Evolutionary conservation across 2,329 filamentous ascomycete genomes (phyloP).

Genomic region (Claviceps maximensis): DNA sequence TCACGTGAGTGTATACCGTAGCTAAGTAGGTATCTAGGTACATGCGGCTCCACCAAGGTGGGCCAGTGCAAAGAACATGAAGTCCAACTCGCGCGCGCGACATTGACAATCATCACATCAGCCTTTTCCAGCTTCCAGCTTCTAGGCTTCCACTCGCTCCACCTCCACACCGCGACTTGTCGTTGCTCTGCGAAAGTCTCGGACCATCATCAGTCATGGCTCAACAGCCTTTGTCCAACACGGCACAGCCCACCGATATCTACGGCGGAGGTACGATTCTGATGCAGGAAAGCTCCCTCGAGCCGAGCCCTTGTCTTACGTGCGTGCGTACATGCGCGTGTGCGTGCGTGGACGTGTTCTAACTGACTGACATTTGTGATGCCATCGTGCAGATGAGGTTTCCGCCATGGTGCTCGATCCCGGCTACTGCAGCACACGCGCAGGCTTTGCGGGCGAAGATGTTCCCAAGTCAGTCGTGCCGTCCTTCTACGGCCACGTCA

Average conservation of each 20-base stretch:
- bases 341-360: neutral
- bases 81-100: neutral
- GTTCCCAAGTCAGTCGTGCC: conserved; percentile 87
- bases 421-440: conserved; percentile 80
- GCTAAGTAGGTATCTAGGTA: neutral
- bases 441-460: conserved; percentile 95
- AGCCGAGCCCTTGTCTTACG: neutral
- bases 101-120: neutral
- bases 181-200: conserved; percentile 1
- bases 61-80: neutral
- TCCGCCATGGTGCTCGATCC: conserved; percentile 93
- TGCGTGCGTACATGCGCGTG: no score
- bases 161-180: neutral
- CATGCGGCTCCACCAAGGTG: neutral
- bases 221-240: conserved; percentile 40
- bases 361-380: neutral
- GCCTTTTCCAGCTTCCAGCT: neutral
- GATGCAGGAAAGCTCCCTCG: neutral
- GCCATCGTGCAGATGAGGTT: conserved; percentile 62
- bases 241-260: conserved; percentile 46
- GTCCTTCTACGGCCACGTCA: conserved; percentile 66
- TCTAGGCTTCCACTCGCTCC: neutral
- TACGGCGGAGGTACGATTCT: conserved; percentile 44
- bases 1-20: neutral
- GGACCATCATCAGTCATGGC: conserved; percentile 29